Base-by-base conservation (phyloP, 1,284 basidiomycete species). In the Boletellus deceptivus region DNA sequence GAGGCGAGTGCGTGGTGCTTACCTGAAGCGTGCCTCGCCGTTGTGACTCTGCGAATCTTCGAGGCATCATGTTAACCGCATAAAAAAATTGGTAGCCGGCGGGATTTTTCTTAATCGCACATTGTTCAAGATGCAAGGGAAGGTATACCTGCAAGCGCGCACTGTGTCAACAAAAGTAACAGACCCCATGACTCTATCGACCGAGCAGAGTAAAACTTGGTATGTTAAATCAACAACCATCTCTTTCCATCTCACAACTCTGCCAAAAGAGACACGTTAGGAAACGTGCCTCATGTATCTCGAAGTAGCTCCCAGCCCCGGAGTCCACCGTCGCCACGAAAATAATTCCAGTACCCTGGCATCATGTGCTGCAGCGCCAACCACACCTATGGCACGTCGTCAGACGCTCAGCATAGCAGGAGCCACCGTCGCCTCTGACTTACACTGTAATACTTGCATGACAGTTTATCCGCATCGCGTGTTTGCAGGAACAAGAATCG, bases 391-490 rank as follows among this genome's bases (percentile, higher is more conserved):
- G n/a, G 0, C 9, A 41, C 4, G 17, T 5, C n/a, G 29, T 62
- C 34, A 51, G 41, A 47, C 8, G 25, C 16, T 18, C 4, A 14
- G 11, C 6, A 1, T 14, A 18, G 7, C 25, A 13, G 29, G 24
- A 13, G 9, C 35, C 11, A 3, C 11, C n/a, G 11, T 4, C 2
- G 16, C 16, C 18, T 20, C 27, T 3, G 3, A 60, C 68, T 54
- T 14, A 71, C 70, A 25, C 68, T 70, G 20, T 69, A 69, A 46
- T 55, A 66, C 29, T 62, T 70, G 56, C 64, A 69, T 4, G 67
- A 70, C 25, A 46, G 53, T 33, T 61, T 67, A 35, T 70, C 69
- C 0, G 54, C 68, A 1, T 54, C 54, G 11, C 60, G 54, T 2
- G 62, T 59, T 4, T 51, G 50, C 48, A 60, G 37, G 37, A 46